A percentile compares a stretch with the other conserved stretches of the same genome.
These are phyloP conservation scores for Acanthamoeba lenticulata DNA, from an alignment of 208 protist species.

Conservation along the genomic window DNA sequence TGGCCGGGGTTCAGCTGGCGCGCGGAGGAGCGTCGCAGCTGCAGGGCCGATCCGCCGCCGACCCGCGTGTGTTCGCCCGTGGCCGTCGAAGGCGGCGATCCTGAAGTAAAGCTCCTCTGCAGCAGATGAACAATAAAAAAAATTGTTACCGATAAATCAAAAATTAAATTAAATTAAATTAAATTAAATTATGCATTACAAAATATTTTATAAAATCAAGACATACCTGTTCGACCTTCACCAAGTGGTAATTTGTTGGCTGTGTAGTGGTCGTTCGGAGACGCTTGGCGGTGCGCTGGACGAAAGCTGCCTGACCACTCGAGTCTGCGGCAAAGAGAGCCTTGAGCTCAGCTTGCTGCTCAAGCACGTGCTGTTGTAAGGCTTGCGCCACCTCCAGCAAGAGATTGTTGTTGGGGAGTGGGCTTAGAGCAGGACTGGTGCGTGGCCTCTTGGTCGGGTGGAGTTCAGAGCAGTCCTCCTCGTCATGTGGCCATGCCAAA, in stretches of 20 bases:
- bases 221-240: neutral
- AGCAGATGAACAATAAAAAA: neutral
- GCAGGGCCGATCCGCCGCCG: neutral
- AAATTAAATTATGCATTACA: no score
- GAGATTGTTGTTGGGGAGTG: neutral
- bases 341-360: neutral
- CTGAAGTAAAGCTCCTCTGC: slow-evolving; percentile 28
- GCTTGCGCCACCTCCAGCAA: neutral
- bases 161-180: neutral
- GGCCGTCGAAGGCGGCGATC: neutral
- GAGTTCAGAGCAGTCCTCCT: neutral
- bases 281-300: neutral
- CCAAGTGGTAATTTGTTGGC: neutral
- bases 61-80: neutral
- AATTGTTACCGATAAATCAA: no score
- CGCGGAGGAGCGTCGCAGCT: neutral
- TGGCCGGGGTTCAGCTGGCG: neutral
- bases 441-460: neutral
- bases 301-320: neutral
- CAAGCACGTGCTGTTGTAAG: neutral
- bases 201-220: no score
- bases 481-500: no score
- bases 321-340: neutral
- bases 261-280: neutral
- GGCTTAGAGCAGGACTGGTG: no score